Base-by-base conservation (phyloP, 768 basidiomycete genomes). In the Tephrocybe sp. region DNA sequence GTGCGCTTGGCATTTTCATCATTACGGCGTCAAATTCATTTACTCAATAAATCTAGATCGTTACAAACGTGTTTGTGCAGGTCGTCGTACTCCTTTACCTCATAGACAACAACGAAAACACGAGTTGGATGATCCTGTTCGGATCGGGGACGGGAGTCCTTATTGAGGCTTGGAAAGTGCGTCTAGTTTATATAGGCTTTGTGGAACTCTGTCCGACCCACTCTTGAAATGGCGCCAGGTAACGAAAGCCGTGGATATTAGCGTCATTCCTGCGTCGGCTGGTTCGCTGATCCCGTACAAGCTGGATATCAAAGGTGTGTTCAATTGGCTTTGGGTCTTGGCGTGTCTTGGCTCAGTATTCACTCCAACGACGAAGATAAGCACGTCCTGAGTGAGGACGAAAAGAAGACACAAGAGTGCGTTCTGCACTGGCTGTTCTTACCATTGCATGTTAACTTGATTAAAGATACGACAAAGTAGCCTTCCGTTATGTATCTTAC, bases 401-500 rank as follows among this genome's bases (percentile, higher is more conserved):
- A 99, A 73, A 94, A 90, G 77, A 95, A 89, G 71, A 98, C 96
- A 9, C 94, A 98, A 67, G 93, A 98, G 86, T 97, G 73, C 65
- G n/a, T 52, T 11, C 20, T 45, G 51, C 15, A 17, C 15, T 12
- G 10, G 17, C 43, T 39, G 14, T 28, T 32, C 43, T 30, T 26
- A 42, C 33, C 50, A 25, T 24, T 26, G 10, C 33, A 15, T 2
- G 25, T 32, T 52, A 37, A 54, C 56, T 30, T 37, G 41, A 34
- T 54, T 48, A 39, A 55, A 92, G 90, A 73, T 93, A 88, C 62
- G 96, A 98, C 74, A 83, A 82, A 58, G 76, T 96, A 47, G 96
- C 96, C 4, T 98, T 97, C 86, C 86, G 85, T 66, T 93, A 94
- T 65, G 96, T 99, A 17, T 88, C 91, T 46, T 96, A 88, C 66